Percentiles rank a stretch among this genome's conserved stretches.
These are phyloP conservation scores for Pythium folliculosum DNA, from an alignment of 352 stramenopile genomes.

Conservation along the genomic window DNA sequence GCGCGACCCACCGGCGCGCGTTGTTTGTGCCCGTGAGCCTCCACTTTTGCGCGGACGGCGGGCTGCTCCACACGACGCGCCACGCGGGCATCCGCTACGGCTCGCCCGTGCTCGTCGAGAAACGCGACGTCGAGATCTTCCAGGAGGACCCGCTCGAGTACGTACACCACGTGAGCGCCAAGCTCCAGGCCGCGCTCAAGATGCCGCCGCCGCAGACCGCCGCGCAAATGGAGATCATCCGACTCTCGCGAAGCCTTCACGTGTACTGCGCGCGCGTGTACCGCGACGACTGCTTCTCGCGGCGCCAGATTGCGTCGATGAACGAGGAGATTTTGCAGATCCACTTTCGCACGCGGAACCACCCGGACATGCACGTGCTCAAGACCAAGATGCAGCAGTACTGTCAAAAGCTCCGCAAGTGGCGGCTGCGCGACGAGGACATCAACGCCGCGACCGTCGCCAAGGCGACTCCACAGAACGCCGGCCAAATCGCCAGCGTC, in stretches of 20 bases:
- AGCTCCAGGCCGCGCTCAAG: conserved; percentile 54
- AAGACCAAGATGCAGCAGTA: conserved; percentile 70
- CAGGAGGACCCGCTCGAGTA: conserved; percentile 63
- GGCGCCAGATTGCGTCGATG: conserved; percentile 73
- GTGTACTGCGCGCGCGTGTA: conserved; percentile 71
- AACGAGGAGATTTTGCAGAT: conserved; percentile 83
- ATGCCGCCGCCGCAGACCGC: conserved; percentile 58
- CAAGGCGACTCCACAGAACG: conserved; percentile 43
- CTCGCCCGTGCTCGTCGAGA: conserved; percentile 60
- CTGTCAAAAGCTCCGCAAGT: conserved; percentile 56
- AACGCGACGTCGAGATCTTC: conserved; percentile 61
- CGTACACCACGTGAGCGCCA: conserved; percentile 60
- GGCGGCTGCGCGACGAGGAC: conserved; percentile 68
- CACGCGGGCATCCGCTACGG: conserved; percentile 66
- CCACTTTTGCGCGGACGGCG: conserved; percentile 58
- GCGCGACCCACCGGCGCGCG: conserved; percentile 42
- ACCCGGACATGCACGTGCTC: conserved; percentile 68
- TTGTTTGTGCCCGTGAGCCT: conserved; percentile 64
- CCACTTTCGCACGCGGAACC: conserved; percentile 69
- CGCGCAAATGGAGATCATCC: conserved; percentile 67
- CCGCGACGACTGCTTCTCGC: conserved; percentile 70
- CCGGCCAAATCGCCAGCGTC: conserved; percentile 50
- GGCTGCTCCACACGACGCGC: conserved; percentile 47
- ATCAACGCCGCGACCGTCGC: conserved; percentile 61
- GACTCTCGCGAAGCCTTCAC: conserved; percentile 65